Conservation (phyloP, 164 flowering plant genomes). For the Taxillus chinensis region DNA sequence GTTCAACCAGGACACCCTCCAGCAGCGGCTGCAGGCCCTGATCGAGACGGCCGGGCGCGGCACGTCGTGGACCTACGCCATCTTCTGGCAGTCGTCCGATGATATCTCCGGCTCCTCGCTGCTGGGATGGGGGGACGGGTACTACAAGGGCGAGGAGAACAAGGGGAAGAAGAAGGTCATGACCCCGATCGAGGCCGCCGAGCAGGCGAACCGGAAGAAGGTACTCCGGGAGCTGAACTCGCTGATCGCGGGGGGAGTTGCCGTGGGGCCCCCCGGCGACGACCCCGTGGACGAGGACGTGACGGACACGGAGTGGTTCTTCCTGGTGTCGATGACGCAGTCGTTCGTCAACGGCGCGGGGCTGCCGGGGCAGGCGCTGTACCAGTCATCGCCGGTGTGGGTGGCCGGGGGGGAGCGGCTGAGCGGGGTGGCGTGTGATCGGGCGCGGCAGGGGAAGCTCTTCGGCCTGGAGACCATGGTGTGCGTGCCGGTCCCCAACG, state of each 20-base stretch:
- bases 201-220: constrained; percentile 68
- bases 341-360: constrained; percentile 53
- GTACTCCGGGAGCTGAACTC: constrained; percentile 77
- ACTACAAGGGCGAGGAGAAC: constrained; percentile 71
- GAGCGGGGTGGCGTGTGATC: constrained; percentile 38
- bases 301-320: constrained; percentile 96
- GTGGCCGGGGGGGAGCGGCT: constrained; percentile 52
- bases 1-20: constrained; percentile 66
- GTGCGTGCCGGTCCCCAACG: constrained; percentile 58
- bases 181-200: constrained; percentile 27
- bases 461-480: constrained; percentile 82
- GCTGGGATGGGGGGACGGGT: constrained; percentile 89
- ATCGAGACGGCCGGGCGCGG: constrained; percentile 46
- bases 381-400: constrained; percentile 43
- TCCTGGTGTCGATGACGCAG: constrained; percentile 81
- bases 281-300: constrained; percentile 76
- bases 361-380: constrained; percentile 69
- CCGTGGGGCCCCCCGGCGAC: constrained; percentile 16
- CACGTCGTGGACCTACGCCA: constrained; percentile 87
- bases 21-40: constrained; percentile 64
- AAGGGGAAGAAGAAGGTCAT: constrained; percentile 14
- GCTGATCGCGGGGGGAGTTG: constrained; percentile 40
- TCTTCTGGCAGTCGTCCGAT: constrained; percentile 77
- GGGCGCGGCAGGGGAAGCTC: constrained; percentile 60
- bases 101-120: constrained; percentile 36